These are phyloP conservation scores for Elsinoe necatrix DNA, from an alignment of 2,329 filamentous ascomycete species.

Conservation along the genomic window DNA sequence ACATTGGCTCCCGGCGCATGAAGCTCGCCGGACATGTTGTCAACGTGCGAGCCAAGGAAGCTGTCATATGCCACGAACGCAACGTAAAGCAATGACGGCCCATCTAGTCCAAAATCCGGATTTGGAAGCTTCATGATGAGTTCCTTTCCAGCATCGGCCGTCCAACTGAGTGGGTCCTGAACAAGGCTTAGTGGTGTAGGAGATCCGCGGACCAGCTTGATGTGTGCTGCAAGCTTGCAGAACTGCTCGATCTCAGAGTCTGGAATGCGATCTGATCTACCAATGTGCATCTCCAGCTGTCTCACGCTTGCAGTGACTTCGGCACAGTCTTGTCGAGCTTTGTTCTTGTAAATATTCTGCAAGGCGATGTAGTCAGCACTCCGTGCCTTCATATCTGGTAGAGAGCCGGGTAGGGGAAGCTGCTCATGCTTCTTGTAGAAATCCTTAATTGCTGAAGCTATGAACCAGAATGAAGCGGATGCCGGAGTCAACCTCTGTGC, in stretches of 20 bases:
- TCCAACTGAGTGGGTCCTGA: constrained; percentile 34
- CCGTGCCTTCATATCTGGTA: constrained; percentile 97
- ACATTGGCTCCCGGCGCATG: constrained; percentile 32
- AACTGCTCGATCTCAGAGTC: constrained; percentile 62
- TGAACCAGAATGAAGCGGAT: constrained; percentile 74
- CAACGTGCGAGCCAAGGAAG: constrained; percentile 35
- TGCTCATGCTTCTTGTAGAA: constrained; percentile 67
- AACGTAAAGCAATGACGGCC: constrained; percentile 42
- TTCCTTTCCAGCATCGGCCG: constrained; percentile 43
- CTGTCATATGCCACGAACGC: constrained; percentile 45
- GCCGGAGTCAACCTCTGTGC: constrained; percentile 39
- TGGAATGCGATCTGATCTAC: constrained; percentile 26
- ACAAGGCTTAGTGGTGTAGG: constrained; percentile 42
- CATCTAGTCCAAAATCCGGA: constrained; percentile 27
- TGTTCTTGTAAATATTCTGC: constrained; percentile 86
- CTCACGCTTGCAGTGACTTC: constrained; percentile 64
- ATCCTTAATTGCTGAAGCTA: constrained; percentile 65
- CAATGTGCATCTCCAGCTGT: constrained; percentile 42
- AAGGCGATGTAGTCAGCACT: constrained; percentile 82
- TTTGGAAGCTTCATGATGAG: constrained; percentile 36
- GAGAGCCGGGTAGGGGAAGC: constrained; percentile 73
- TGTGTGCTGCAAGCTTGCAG: constrained; percentile 89
- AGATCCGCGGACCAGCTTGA: constrained; percentile 68
- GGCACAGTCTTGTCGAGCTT: constrained; percentile 68
- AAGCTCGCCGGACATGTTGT: constrained; percentile 27